Percentiles rank a stretch among this genome's conserved stretches.
Conservation (phyloP, 139 green algal species). For the Chlorella vulgaris region DNA sequence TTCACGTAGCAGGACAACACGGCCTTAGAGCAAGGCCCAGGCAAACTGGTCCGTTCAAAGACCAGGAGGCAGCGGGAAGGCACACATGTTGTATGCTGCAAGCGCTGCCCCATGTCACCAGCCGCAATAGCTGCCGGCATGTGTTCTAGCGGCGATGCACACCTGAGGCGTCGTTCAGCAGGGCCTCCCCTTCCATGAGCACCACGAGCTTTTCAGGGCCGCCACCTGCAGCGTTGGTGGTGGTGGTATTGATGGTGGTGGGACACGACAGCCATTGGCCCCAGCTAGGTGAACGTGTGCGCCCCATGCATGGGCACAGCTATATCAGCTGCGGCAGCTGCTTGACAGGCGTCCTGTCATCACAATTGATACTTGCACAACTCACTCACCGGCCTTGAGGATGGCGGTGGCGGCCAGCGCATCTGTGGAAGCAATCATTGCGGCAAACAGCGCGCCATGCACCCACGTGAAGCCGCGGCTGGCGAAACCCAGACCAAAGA, state of each 20-base stretch:
- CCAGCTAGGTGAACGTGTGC: background rate
- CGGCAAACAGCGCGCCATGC: constrained; percentile 73
- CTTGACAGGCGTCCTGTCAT: background rate
- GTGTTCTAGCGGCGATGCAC: no score
- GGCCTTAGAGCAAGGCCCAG: background rate
- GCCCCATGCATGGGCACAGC: no score
- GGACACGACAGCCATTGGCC: background rate
- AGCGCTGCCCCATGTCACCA: no score
- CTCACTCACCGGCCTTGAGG: constrained; percentile 68
- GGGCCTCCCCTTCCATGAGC: constrained; percentile 83
- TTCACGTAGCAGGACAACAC: no score
- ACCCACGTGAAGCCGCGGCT: constrained; percentile 69
- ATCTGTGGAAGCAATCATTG: constrained; percentile 82
- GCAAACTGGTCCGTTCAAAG: background rate
- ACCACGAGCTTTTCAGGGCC: constrained; percentile 71
- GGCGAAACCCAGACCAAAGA: constrained; percentile 71
- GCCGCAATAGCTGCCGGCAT: background rate
- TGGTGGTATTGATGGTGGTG: background rate
- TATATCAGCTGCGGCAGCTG: background rate
- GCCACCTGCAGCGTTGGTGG: constrained; percentile 42
- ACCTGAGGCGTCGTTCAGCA: constrained; percentile 84
- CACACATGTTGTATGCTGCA: background rate
- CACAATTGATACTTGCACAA: constrained; percentile 23
- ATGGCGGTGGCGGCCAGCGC: constrained; percentile 76
- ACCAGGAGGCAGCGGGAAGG: background rate